Evolutionary conservation across 495 filamentous ascomycete species (phyloP).

Genomic region (Stereocaulon alpinum): DNA sequence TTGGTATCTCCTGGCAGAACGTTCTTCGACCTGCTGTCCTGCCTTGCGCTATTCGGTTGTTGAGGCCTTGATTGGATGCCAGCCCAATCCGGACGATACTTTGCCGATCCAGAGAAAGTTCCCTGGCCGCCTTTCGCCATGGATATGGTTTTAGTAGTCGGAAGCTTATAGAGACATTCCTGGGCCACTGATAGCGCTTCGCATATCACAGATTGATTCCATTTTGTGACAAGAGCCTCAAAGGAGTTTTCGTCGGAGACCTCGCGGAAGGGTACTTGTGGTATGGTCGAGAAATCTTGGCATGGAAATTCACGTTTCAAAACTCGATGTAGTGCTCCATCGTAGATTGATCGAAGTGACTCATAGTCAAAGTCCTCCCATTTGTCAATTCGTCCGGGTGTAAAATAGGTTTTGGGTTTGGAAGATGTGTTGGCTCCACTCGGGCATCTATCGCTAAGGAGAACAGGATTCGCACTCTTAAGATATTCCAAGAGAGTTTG

Average conservation of each 20-base stretch:
- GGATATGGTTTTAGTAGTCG: background rate
- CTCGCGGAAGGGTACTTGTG: conserved; percentile 2
- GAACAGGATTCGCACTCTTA: background rate
- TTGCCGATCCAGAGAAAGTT: background rate
- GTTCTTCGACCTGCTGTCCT: background rate
- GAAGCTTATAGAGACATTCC: background rate
- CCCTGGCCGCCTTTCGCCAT: conserved; percentile 16
- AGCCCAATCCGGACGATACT: conserved; percentile 6
- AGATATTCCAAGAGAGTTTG: background rate
- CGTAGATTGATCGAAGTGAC: background rate
- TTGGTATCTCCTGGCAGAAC: conserved; percentile 15
- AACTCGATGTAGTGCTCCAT: background rate
- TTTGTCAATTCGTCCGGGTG: background rate
- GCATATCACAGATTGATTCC: conserved; percentile 8
- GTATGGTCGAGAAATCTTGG: background rate
- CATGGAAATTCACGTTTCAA: background rate
- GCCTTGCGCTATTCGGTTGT: background rate
- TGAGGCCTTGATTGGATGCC: background rate
- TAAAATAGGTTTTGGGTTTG: background rate
- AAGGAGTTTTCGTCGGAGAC: conserved; percentile 14
- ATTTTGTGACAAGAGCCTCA: conserved; percentile 11
- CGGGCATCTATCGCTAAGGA: background rate
- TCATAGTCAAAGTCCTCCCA: conserved; percentile 7
- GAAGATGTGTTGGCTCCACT: background rate
- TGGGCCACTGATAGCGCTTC: conserved; percentile 11